Base-by-base conservation (phyloP, 306 rosid species). In the Ormosia emarginata region DNA sequence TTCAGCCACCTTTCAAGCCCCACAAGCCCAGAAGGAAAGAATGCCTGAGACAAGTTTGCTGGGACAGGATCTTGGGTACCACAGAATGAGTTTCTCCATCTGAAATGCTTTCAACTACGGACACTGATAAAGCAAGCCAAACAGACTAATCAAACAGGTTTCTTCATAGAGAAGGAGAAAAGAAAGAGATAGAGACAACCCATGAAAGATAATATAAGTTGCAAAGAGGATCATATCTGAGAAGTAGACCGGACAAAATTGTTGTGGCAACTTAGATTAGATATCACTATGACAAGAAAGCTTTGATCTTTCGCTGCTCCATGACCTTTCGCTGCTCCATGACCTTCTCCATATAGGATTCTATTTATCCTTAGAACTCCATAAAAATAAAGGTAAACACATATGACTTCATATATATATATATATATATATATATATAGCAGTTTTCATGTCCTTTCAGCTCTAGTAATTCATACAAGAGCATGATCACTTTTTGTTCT, bases 61-160 rank as follows among this genome's bases (percentile, higher is more conserved):
- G 82, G 87, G 85, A 88, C 91, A 85, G 84, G 82, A 81, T 73
- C 88, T 86, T 87, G 71, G 77, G 89, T 77, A 75, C 82, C 87
- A 69, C 74, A 44, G 24, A 24, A 24, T 24, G 24, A 24, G 24
- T 24, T 8, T 32, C 13, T 8, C 46, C 29, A 44, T 5, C 18
- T 74, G 71, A 84, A 77, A 77, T 49, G 81, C 79, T 86, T 77
- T 80, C 83, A 37, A 43, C 52, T 71, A 69, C 74, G 59, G 73
- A 72, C 73, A 75, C 63, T 87, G 82, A 72, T 72, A 81, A 80
- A 85, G 87, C 76, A 74, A 77, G 75, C 58, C 82, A 68, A 82
- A 82, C 84, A 83, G 78, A 72, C 67, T 76, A 73, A 75, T 88
- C 81, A 71, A 69, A 49, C 72, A 81, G 71, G 75, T 87, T 84